phyloP scores from a whole-genome alignment of 495 filamentous ascomycete genomes.

The Xylaria palmicola region DNA sequence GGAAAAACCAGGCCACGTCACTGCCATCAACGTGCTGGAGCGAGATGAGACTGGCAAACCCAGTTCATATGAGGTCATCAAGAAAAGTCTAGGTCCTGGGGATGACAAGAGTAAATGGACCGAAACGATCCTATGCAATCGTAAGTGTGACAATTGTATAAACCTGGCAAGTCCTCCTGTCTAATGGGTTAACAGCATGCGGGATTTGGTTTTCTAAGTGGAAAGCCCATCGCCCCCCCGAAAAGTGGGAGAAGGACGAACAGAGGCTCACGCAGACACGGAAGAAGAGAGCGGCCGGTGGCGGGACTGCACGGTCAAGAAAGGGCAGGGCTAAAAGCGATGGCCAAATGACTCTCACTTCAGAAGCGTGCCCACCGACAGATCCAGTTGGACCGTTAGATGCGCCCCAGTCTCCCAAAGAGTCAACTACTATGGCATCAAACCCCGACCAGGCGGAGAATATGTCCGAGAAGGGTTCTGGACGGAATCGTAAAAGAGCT shows the following conservation, averaged over 20 bases:
- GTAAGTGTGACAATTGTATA: slow-evolving; percentile 46
- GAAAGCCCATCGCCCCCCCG: slow-evolving; percentile 76
- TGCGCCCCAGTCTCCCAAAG: slow-evolving; percentile 22
- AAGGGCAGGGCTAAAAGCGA: slow-evolving; percentile 44
- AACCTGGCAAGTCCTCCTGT: background rate
- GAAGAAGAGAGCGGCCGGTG: slow-evolving; percentile 43
- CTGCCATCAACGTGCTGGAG: slow-evolving; percentile 63
- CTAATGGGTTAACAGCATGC: slow-evolving; percentile 56
- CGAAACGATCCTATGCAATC: slow-evolving; percentile 82
- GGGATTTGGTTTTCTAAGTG: slow-evolving; percentile 91
- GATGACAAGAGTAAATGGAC: slow-evolving; percentile 65
- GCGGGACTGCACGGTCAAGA: slow-evolving; percentile 40
- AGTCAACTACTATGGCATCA: slow-evolving; percentile 15
- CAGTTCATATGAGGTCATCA: slow-evolving; percentile 66
- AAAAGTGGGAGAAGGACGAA: slow-evolving; percentile 74
- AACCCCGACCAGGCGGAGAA: slow-evolving; percentile 27
- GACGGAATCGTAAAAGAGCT: slow-evolving; percentile 26
- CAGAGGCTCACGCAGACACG: slow-evolving; percentile 48
- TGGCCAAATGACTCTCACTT: slow-evolving; percentile 40
- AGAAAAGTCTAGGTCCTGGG: slow-evolving; percentile 62
- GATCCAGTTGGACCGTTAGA: slow-evolving; percentile 43
- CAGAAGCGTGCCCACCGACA: slow-evolving; percentile 50
- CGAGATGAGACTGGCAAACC: slow-evolving; percentile 58
- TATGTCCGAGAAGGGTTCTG: slow-evolving; percentile 28
- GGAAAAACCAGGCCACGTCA: slow-evolving; percentile 62